Conservation (phyloP, 1,139 yeast species). For the Taiozyma sp. region DNA sequence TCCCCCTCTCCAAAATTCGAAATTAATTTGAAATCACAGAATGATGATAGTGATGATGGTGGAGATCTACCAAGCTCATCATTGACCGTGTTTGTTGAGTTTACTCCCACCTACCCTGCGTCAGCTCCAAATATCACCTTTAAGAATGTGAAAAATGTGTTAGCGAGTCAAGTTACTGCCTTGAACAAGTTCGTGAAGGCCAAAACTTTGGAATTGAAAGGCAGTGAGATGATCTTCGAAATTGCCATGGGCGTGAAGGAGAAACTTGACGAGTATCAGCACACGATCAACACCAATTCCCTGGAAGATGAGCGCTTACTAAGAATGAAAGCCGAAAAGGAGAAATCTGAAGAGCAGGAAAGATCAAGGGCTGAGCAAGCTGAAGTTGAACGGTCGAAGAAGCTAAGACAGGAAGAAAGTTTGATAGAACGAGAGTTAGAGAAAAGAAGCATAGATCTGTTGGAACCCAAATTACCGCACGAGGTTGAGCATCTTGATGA, state of each 20-base stretch:
- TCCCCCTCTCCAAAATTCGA: slow-evolving; percentile 78
- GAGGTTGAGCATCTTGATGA: slow-evolving; percentile 22
- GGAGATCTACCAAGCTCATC: slow-evolving; percentile 48
- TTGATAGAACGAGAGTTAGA: slow-evolving; percentile 31
- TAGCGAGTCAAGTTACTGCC: slow-evolving; percentile 50
- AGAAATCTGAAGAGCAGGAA: slow-evolving; percentile 50
- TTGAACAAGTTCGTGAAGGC: slow-evolving; percentile 44
- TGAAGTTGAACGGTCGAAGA: slow-evolving; percentile 45
- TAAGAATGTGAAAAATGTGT: slow-evolving; percentile 54
- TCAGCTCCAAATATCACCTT: slow-evolving; percentile 70
- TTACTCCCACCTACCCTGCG: slow-evolving; percentile 85
- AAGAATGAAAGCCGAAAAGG: slow-evolving; percentile 60
- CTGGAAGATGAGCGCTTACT: slow-evolving; percentile 80
- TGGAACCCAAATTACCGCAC: slow-evolving; percentile 16
- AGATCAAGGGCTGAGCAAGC: slow-evolving; percentile 43
- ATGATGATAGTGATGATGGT: slow-evolving; percentile 22
- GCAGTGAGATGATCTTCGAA: slow-evolving; percentile 79
- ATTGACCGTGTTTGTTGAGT: slow-evolving; percentile 56
- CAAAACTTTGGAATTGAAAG: slow-evolving; percentile 55
- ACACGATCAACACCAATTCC: slow-evolving; percentile 52
- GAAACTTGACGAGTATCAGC: slow-evolving; percentile 64
- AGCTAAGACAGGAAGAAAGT: slow-evolving; percentile 29
- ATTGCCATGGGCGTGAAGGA: slow-evolving; percentile 69
- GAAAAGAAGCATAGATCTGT: slow-evolving; percentile 30
- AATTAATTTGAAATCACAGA: slow-evolving; percentile 46